Evolutionary conservation across 2,329 filamentous ascomycete species (phyloP).

Genomic region (Xylariales sp.): DNA sequence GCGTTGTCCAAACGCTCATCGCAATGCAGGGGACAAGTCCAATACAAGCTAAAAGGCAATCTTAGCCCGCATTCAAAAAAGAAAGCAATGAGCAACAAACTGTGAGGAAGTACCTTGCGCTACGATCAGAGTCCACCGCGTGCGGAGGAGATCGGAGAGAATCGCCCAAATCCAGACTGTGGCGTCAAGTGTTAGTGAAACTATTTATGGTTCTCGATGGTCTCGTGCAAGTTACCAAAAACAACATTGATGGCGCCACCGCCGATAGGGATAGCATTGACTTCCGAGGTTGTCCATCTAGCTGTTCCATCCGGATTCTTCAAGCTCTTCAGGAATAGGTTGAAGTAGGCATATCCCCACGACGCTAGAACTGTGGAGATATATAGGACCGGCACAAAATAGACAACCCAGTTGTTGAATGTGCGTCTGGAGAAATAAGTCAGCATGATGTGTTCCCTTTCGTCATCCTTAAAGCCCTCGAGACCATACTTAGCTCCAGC

Average conservation of each 20-base stretch:
- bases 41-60: constrained; percentile 27
- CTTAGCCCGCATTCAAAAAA: background rate
- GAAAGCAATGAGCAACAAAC: background rate
- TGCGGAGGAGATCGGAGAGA: constrained; percentile 43
- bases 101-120: constrained; percentile 30
- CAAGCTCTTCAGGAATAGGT: constrained; percentile 35
- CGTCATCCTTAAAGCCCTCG: too few species aligned
- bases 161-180: constrained; percentile 50
- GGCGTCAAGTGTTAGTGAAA: too few species aligned
- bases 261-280: constrained; percentile 45
- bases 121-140: constrained; percentile 46
- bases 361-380: constrained; percentile 39
- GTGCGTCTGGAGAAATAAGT: constrained; percentile 35
- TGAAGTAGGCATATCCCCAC: constrained; percentile 43
- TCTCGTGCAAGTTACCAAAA: constrained; percentile 23
- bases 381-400: constrained; percentile 40
- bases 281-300: constrained; percentile 36
- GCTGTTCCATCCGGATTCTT: constrained; percentile 34
- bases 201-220: too few species aligned
- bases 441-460: too few species aligned
- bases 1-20: constrained; percentile 49
- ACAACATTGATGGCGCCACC: constrained; percentile 43
- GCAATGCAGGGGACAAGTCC: constrained; percentile 42
- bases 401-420: constrained; percentile 37
- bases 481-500: constrained; percentile 30